A percentile compares a stretch with the other conserved stretches of the same genome.
Conservation (phyloP, 805 yeast species). For the Komagataella pastoris region DNA sequence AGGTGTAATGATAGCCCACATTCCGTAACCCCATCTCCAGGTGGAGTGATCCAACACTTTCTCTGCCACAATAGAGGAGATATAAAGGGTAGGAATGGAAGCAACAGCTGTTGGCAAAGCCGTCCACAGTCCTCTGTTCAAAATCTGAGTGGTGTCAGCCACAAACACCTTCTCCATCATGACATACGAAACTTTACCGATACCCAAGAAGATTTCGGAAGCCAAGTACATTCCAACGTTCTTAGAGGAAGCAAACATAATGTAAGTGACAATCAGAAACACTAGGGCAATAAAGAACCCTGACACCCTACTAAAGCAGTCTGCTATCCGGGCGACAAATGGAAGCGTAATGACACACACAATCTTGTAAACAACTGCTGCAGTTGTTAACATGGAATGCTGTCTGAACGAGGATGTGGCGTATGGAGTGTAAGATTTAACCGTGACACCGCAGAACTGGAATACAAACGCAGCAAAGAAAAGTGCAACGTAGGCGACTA, state of each 20-base stretch:
- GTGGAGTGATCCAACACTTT: conserved; percentile 26
- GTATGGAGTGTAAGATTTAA: not conserved
- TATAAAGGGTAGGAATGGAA: conserved; percentile 18
- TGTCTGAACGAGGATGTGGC: not conserved
- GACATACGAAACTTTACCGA: conserved; percentile 16
- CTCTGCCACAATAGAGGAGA: conserved; percentile 16
- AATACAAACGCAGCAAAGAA: not conserved
- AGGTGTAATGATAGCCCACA: conserved; percentile 33
- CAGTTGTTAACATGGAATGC: not conserved
- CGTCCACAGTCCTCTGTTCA: conserved; percentile 14
- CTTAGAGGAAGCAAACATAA: conserved; percentile 14
- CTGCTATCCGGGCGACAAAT: conserved; percentile 11
- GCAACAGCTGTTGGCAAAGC: conserved; percentile 9
- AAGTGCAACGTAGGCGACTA: not conserved
- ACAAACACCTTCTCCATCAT: conserved; percentile 14
- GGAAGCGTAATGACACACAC: not conserved
- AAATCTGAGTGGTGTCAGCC: conserved; percentile 15
- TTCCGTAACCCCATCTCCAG: conserved; percentile 44
- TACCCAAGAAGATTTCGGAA: conserved; percentile 16
- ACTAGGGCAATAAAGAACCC: conserved; percentile 12
- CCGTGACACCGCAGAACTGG: not conserved
- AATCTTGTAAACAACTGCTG: not conserved
- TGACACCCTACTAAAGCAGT: conserved; percentile 18
- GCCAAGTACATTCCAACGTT: conserved; percentile 15
- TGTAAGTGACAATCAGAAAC: conserved; percentile 13